Percentiles rank a stretch among this genome's conserved stretches.
Evolutionary conservation across 371 early-diverging fungal species (phyloP).

Genomic region (Chytridium lagenaria): DNA sequence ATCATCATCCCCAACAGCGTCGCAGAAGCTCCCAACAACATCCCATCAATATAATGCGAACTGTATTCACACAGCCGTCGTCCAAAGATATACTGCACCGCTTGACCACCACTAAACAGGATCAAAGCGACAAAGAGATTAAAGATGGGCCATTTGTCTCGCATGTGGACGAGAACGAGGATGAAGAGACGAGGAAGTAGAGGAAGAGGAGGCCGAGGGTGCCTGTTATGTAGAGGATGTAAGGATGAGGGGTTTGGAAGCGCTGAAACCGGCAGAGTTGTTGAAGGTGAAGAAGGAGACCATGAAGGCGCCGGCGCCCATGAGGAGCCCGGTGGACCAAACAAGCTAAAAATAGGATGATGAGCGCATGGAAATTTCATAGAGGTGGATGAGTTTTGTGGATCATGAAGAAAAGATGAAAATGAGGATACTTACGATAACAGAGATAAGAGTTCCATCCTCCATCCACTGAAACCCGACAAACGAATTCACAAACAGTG

Average conservation of each 20-base stretch:
- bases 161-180: conserved; percentile 88
- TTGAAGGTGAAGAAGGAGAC: conserved; percentile 86
- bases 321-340: conserved; percentile 80
- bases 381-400: conserved; percentile 62
- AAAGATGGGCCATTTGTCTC: conserved; percentile 95
- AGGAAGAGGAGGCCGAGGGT: conserved; percentile 79
- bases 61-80: conserved; percentile 79
- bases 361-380: conserved; percentile 47
- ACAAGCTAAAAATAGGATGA: conserved; percentile 52
- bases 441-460: conserved; percentile 89
- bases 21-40: conserved; percentile 92
- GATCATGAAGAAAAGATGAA: conserved; percentile 68
- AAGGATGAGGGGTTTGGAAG: conserved; percentile 76
- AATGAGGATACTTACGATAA: conserved; percentile 74
- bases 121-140: conserved; percentile 87
- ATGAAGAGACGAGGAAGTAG: conserved; percentile 89
- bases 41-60: conserved; percentile 96
- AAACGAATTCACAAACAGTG: conserved; percentile 90
- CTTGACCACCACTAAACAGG: conserved; percentile 87
- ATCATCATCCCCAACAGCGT: conserved; percentile 96
- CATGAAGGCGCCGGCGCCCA: conserved; percentile 76
- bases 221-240: conserved; percentile 85
- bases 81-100: conserved; percentile 79
- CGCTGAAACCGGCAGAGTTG: conserved; percentile 67
- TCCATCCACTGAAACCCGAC: conserved; percentile 96